A percentile compares a stretch with the other conserved stretches of the same genome.
phyloP scores from a whole-genome alignment of 345 rosid species.

The Corchorus olitorius region DNA sequence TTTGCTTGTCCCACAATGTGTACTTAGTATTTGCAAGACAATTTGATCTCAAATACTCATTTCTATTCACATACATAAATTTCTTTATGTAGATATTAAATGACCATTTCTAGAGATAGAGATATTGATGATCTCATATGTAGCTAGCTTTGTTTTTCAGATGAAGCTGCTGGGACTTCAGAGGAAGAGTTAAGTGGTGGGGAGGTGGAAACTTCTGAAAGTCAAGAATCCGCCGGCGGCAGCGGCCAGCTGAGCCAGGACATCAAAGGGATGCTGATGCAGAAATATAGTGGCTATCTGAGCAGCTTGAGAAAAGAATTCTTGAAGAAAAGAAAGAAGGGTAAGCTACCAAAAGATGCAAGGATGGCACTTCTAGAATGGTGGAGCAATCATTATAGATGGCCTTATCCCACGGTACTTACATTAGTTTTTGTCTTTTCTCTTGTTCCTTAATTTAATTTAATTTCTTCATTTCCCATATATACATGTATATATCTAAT shows the following conservation, averaged over 20 bases:
- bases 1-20: no score
- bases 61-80: no score
- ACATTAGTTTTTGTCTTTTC: neutral
- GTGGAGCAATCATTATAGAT: slow-evolving; percentile 61
- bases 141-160: slow-evolving; percentile 19
- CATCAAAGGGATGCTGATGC: slow-evolving; percentile 54
- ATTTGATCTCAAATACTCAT: no score
- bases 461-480: no score
- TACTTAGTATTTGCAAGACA: no score
- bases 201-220: slow-evolving; percentile 40
- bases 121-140: neutral
- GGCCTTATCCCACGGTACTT: slow-evolving; percentile 80
- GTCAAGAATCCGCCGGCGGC: slow-evolving; percentile 25
- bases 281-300: slow-evolving; percentile 59
- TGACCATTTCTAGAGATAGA: no score
- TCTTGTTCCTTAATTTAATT: neutral
- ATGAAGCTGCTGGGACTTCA: slow-evolving; percentile 48
- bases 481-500: neutral
- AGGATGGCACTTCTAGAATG: slow-evolving; percentile 49
- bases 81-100: no score
- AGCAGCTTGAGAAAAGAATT: slow-evolving; percentile 61
- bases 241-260: slow-evolving; percentile 20
- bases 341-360: slow-evolving; percentile 66
- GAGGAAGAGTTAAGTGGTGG: slow-evolving; percentile 54
- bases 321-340: slow-evolving; percentile 63